phyloP scores from a whole-genome alignment of 73 alveolate genomes.

The Halteria grandinella region DNA sequence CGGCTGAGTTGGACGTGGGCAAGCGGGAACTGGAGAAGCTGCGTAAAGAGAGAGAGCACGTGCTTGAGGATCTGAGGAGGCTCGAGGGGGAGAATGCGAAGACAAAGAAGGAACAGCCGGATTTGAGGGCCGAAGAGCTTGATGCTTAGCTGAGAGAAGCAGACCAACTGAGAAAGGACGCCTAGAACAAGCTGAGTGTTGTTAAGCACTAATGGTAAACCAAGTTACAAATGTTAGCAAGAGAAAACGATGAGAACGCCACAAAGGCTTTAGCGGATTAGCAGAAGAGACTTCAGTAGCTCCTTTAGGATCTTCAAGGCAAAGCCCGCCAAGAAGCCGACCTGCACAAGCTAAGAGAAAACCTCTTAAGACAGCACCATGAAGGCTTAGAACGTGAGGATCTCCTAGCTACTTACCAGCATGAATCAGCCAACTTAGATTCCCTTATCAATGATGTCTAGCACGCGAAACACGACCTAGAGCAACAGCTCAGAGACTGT shows the following conservation, averaged over 20 bases:
- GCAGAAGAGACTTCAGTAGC: background rate
- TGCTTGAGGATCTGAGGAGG: slow-evolving; percentile 17
- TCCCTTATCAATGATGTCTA: background rate
- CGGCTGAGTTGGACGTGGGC: background rate
- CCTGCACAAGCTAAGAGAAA: slow-evolving; percentile 4
- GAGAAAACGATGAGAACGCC: background rate
- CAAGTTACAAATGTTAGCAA: background rate
- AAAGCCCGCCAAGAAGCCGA: slow-evolving; percentile 11
- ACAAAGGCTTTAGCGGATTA: background rate
- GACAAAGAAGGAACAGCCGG: background rate
- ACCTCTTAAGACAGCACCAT: background rate
- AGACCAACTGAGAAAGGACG: slow-evolving; percentile 6
- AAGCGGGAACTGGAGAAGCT: slow-evolving; percentile 15
- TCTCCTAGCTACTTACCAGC: background rate
- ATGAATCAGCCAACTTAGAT: background rate
- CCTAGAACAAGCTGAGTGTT: background rate
- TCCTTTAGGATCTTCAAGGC: background rate
- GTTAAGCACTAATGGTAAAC: slow-evolving; percentile 4
- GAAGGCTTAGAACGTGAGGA: slow-evolving; percentile 4
- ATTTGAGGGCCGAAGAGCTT: background rate
- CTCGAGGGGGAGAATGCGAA: background rate
- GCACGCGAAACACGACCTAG: background rate
- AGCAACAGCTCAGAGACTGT: background rate
- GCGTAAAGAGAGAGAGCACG: background rate
- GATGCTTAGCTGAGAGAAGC: background rate